Percentiles rank a stretch among this genome's conserved stretches.
Evolutionary conservation across 1,284 basidiomycete species (phyloP).

Genomic region (Somion occarium): DNA sequence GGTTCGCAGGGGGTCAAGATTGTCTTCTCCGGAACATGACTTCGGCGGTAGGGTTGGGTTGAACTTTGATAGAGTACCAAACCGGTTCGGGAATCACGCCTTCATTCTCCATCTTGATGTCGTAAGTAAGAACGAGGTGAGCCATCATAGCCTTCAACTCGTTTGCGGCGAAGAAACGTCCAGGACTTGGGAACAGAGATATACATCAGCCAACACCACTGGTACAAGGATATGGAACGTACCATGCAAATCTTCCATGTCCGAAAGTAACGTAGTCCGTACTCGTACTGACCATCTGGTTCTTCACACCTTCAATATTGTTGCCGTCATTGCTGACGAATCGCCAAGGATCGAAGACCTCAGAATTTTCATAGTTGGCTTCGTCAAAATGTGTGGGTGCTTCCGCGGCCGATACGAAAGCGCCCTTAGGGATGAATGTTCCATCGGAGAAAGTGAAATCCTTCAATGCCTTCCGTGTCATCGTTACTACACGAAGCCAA

Average conservation of each 20-base stretch:
- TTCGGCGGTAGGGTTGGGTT: slow-evolving; percentile 1
- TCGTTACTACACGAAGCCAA: slow-evolving; percentile 6
- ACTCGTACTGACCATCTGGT: slow-evolving; percentile 6
- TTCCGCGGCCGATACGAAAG: slow-evolving; percentile 10
- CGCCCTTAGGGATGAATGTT: slow-evolving; percentile 16
- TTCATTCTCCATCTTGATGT: slow-evolving; percentile 16
- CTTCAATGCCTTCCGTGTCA: slow-evolving; percentile 14
- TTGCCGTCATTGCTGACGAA: slow-evolving; percentile 3
- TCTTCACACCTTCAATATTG: slow-evolving; percentile 2
- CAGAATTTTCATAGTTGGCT: slow-evolving; percentile 9
- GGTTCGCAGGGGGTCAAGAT: no score
- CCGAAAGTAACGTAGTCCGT: slow-evolving; percentile 14
- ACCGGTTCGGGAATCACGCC: slow-evolving; percentile 13
- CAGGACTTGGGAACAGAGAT: slow-evolving; percentile 14
- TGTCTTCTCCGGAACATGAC: slow-evolving; percentile 1
- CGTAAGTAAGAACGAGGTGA: slow-evolving; percentile 21
- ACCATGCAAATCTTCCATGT: slow-evolving; percentile 26
- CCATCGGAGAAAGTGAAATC: slow-evolving; percentile 20
- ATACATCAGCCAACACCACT: background rate
- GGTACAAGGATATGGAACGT: slow-evolving; percentile 4
- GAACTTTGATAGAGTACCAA: slow-evolving; percentile 3
- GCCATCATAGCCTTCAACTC: slow-evolving; percentile 24
- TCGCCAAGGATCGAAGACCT: slow-evolving; percentile 11
- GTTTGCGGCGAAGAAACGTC: slow-evolving; percentile 22
- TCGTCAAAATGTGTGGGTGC: slow-evolving; percentile 2